phyloP scores from a whole-genome alignment of 495 filamentous ascomycete species.

The Usnea hakonensis region DNA sequence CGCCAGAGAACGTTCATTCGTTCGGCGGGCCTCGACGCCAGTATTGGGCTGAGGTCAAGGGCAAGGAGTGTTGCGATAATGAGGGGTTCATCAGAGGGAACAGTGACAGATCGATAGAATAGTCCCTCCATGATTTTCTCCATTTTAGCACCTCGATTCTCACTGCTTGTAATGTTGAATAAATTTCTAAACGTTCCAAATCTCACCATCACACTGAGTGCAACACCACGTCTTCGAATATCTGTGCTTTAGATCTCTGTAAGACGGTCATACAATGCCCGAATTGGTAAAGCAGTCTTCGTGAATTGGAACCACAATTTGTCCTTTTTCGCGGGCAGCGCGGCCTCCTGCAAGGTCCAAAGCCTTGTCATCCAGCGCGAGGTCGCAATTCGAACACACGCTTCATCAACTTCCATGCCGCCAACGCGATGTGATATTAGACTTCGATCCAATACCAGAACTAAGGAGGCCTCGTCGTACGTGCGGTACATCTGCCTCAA shows the following conservation, averaged over 20 bases:
- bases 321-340: conserved; percentile 13
- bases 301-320: conserved; percentile 18
- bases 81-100: conserved; percentile 30
- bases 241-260: neutral
- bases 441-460: conserved; percentile 13
- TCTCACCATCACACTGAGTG: neutral
- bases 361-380: conserved; percentile 18
- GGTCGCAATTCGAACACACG: conserved; percentile 14
- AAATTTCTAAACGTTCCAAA: neutral
- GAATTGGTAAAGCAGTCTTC: conserved; percentile 10
- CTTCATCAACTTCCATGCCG: conserved; percentile 13
- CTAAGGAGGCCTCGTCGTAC: conserved; percentile 11
- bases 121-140: conserved; percentile 16
- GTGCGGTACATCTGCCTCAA: conserved; percentile 17
- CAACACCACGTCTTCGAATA: neutral
- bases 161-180: conserved; percentile 5
- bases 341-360: neutral
- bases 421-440: conserved; percentile 8
- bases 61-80: conserved; percentile 30
- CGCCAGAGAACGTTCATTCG: conserved; percentile 15
- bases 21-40: conserved; percentile 10
- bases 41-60: conserved; percentile 19
- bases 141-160: neutral
- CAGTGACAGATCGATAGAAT: conserved; percentile 26
- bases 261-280: conserved; percentile 6